Evolutionary conservation across 345 rosid species (phyloP).

Genomic region (Boechera retrofracta): DNA sequence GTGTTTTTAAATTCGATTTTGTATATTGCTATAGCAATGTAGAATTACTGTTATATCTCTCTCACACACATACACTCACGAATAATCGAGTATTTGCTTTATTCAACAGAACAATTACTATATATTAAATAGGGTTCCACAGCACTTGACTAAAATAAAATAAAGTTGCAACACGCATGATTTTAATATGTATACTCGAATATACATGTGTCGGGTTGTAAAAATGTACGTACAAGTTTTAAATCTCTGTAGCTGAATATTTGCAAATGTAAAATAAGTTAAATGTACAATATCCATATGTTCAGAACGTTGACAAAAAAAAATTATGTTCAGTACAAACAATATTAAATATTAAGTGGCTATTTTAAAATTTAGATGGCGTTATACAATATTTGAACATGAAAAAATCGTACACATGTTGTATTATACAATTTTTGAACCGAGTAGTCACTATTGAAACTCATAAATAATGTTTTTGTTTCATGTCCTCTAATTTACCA

Average conservation of each 20-base stretch:
- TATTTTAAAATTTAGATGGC: neutral
- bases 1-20: slow-evolving; percentile 2
- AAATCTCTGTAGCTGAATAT: too few species aligned
- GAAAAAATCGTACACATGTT: too few species aligned
- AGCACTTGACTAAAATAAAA: neutral
- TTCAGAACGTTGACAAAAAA: too few species aligned
- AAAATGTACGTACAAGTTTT: too few species aligned
- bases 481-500: slow-evolving; percentile 38
- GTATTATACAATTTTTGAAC: neutral
- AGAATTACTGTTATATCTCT: neutral
- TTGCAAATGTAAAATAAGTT: too few species aligned
- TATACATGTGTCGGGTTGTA: too few species aligned
- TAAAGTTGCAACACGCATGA: neutral
- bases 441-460: slow-evolving; percentile 34
- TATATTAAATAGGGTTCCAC: neutral
- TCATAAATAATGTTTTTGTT: slow-evolving; percentile 27
- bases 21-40: neutral
- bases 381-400: neutral
- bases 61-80: neutral
- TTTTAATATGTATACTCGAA: too few species aligned
- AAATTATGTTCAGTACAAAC: neutral
- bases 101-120: neutral
- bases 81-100: slow-evolving; percentile 10
- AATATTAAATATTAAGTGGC: neutral
- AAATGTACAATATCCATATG: too few species aligned